These are phyloP conservation scores for Gigaspora rosea DNA, from an alignment of 192 early-diverging fungal genomes.

Conservation along the genomic window DNA sequence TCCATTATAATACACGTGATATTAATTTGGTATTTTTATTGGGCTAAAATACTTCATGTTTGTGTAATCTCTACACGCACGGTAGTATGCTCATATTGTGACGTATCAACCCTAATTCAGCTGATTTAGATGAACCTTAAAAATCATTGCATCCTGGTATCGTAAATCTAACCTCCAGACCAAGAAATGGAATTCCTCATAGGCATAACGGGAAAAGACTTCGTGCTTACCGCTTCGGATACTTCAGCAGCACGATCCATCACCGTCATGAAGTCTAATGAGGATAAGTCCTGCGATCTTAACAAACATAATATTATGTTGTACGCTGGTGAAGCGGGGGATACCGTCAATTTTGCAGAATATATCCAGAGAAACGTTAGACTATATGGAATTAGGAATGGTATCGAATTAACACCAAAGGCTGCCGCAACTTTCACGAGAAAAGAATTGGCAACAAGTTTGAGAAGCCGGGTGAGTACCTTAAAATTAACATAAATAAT, in stretches of 20 bases:
- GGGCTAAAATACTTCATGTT: too few species aligned
- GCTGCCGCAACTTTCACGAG: conserved; percentile 84
- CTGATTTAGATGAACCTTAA: too few species aligned
- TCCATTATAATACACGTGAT: too few species aligned
- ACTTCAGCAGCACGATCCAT: conserved; percentile 75
- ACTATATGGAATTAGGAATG: conserved; percentile 87
- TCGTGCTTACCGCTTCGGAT: conserved; percentile 86
- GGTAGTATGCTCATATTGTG: too few species aligned
- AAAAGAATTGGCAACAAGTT: conserved; percentile 80
- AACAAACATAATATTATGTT: conserved; percentile 82
- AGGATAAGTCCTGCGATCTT: conserved; percentile 89
- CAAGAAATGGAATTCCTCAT: conserved; percentile 80
- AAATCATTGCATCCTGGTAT: too few species aligned
- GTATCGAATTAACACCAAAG: conserved; percentile 75
- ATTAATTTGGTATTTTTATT: too few species aligned
- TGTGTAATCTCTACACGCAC: too few species aligned
- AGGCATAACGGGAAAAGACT: conserved; percentile 92
- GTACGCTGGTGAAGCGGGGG: conserved; percentile 88
- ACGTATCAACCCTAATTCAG: too few species aligned
- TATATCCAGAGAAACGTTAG: conserved; percentile 92
- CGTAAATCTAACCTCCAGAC: too few species aligned
- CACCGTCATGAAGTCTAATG: conserved; percentile 87
- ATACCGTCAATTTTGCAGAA: conserved; percentile 93
- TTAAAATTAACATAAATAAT: neutral
- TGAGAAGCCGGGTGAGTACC: conserved; percentile 71